Percentiles rank a stretch among this genome's conserved stretches.
phyloP scores from a whole-genome alignment of 1,284 basidiomycete species.

The Ceratobasidium sp. region DNA sequence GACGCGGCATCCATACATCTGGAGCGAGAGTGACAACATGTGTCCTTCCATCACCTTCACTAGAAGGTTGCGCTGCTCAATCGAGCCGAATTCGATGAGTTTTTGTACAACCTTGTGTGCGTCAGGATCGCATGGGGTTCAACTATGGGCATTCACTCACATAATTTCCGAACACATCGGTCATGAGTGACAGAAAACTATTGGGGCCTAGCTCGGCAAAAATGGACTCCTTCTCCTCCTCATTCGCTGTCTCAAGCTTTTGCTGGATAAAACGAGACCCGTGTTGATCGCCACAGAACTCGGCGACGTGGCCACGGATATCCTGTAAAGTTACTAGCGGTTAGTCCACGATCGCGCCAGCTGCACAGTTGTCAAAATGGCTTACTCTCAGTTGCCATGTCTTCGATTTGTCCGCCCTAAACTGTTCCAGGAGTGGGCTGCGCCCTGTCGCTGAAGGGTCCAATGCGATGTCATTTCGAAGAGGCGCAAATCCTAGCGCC shows the following conservation, averaged over 20 bases:
- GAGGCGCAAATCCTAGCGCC: constrained; percentile 16
- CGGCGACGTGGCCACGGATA: constrained; percentile 84
- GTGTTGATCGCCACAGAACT: constrained; percentile 95
- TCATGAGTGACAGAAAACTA: constrained; percentile 79
- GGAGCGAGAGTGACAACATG: constrained; percentile 78
- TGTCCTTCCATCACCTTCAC: constrained; percentile 81
- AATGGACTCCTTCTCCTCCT: constrained; percentile 80
- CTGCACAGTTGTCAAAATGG: not conserved
- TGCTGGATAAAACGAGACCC: constrained; percentile 91
- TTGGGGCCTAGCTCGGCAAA: constrained; percentile 90
- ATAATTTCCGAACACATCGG: constrained; percentile 98
- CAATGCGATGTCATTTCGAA: constrained; percentile 23
- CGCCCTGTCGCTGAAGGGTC: constrained; percentile 37
- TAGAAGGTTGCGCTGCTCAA: constrained; percentile 74
- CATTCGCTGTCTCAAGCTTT: constrained; percentile 75
- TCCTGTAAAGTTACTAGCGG: constrained; percentile 61
- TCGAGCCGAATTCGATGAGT: constrained; percentile 88
- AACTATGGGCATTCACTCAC: constrained; percentile 53
- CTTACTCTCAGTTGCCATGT: constrained; percentile 82
- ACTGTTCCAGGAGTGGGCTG: constrained; percentile 72
- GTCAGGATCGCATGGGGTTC: constrained; percentile 19
- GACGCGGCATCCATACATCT: constrained; percentile 97
- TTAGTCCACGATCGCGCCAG: not conserved
- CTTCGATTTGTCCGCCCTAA: constrained; percentile 77
- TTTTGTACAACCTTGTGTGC: constrained; percentile 84